A percentile compares a stretch with the other conserved stretches of the same genome.
Evolutionary conservation across 768 basidiomycete species (phyloP).

Genomic region (Lactarius tabidus): DNA sequence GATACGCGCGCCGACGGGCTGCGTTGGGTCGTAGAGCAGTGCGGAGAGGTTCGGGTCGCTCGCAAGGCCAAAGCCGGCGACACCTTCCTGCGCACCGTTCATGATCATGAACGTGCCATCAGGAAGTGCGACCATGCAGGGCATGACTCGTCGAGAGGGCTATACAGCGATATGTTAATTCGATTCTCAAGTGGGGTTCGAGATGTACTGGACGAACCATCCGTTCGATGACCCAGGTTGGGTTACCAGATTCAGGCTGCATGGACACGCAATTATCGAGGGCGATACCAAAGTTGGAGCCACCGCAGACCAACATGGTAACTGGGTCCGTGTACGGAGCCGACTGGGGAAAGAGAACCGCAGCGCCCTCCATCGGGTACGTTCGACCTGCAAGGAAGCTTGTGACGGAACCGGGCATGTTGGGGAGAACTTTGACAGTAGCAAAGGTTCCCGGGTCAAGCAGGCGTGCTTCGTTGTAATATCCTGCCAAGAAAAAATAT

Average conservation of each 20-base stretch:
- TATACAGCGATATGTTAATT: slow-evolving; percentile 27
- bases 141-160: slow-evolving; percentile 73
- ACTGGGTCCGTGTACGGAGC: slow-evolving; percentile 73
- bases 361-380: slow-evolving; percentile 73
- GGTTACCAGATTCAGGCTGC: slow-evolving; percentile 55
- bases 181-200: not conserved
- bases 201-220: slow-evolving; percentile 50
- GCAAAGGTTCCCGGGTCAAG: slow-evolving; percentile 62
- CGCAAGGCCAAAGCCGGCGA: slow-evolving; percentile 71
- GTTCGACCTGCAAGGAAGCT: slow-evolving; percentile 70
- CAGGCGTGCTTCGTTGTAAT: slow-evolving; percentile 79
- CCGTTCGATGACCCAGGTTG: slow-evolving; percentile 69
- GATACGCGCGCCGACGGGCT: slow-evolving; percentile 56
- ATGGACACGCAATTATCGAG: slow-evolving; percentile 72
- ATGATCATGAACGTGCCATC: slow-evolving; percentile 74
- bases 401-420: slow-evolving; percentile 70
- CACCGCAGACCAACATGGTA: slow-evolving; percentile 70
- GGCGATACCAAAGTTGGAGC: slow-evolving; percentile 53
- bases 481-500: slow-evolving; percentile 44
- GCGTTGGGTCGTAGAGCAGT: slow-evolving; percentile 63
- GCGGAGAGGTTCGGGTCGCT: slow-evolving; percentile 59
- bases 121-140: slow-evolving; percentile 67
- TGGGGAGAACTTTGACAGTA: slow-evolving; percentile 58
- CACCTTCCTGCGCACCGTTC: slow-evolving; percentile 68
- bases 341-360: slow-evolving; percentile 62